Evolutionary conservation across 1,139 yeast genomes (phyloP), one percentile per base, ranked within the genome.

Genomic region (Wickerhamomyces sp.): DNA sequence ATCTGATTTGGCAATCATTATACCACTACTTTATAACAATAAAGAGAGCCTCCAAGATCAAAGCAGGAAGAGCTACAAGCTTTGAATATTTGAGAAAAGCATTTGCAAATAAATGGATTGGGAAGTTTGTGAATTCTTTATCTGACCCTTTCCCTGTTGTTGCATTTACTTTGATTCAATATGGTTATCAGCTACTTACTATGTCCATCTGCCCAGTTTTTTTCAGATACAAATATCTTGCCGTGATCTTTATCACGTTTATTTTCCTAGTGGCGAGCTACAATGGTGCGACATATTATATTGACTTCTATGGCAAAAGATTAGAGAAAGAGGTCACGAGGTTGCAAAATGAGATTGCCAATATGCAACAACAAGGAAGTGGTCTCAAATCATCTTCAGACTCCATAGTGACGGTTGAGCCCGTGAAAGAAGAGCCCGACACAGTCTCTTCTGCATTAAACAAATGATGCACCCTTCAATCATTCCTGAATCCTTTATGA

Each of bases 21-120:
- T 91, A 91, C 59, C 96, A 89, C 57, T 87, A 87, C 59, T 91
- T 91, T 59, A 91, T 91, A 47, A 89, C 96, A 3, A 75, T 88
- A 40, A 74, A 77, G 35, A 70, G 80, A 38, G 78, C 85, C 36
- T 87, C 83, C 31, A 78, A 88, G 64, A 89, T 91, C 47, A 80
- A 79, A 53, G 76, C 82, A 6, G 97, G 98, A 1, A 72, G 82
- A 42, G 85, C 81, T 19, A 91, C 97, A 0, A 85, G 95, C 10
- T 91, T 91, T 58, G 87, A 87, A 39, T 85, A 78, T 64, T 68
- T 91, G 52, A 75, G 93, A 43, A 75, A 77, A 56, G 68, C 87
- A 35, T 80, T 86, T 58, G 68, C 78, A 31, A 68, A 78, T 42
- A 72, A 78, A 23, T 60, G 66, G 35, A 55, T 89, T 42, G 96